Evolutionary conservation across 2,329 filamentous ascomycete genomes (phyloP).

Genomic region (Acarospora socialis): DNA sequence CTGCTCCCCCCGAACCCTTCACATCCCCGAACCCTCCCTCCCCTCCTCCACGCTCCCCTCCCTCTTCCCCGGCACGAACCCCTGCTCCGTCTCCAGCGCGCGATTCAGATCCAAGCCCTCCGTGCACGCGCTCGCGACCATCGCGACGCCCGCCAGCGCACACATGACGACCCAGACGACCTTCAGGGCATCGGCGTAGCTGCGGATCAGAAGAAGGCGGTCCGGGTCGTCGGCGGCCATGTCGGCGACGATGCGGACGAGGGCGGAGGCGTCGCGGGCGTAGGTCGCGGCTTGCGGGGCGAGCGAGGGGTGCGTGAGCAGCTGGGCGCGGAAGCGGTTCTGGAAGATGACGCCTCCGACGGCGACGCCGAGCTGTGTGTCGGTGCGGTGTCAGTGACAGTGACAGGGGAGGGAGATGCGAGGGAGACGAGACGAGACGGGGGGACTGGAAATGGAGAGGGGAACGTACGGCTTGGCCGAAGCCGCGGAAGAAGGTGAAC

Average conservation of each 20-base stretch:
- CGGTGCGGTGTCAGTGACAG: too few relatives aligned
- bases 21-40: not conserved
- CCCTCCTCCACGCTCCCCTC: not conserved
- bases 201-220: conserved; percentile 14
- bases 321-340: conserved; percentile 14
- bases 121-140: conserved; percentile 15
- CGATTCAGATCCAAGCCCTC: conserved; percentile 11
- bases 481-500: conserved; percentile 51
- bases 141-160: conserved; percentile 16
- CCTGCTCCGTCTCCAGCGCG: conserved; percentile 13
- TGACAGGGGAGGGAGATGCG: too few relatives aligned
- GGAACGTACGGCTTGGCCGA: conserved; percentile 50
- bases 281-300: conserved; percentile 14
- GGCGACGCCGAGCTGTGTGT: conserved; percentile 14
- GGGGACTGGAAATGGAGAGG: too few relatives aligned
- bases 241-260: conserved; percentile 17
- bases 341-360: conserved; percentile 14
- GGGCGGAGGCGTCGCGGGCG: conserved; percentile 16
- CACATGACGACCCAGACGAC: conserved; percentile 20
- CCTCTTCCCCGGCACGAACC: conserved; percentile 6
- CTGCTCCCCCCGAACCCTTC: not conserved
- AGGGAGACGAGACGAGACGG: too few relatives aligned
- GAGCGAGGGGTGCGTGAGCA: conserved; percentile 14
- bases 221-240: conserved; percentile 12
- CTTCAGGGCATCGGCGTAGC: conserved; percentile 18